phyloP scores from a whole-genome alignment of 441 rosid genomes.

The Omphalea diandra region DNA sequence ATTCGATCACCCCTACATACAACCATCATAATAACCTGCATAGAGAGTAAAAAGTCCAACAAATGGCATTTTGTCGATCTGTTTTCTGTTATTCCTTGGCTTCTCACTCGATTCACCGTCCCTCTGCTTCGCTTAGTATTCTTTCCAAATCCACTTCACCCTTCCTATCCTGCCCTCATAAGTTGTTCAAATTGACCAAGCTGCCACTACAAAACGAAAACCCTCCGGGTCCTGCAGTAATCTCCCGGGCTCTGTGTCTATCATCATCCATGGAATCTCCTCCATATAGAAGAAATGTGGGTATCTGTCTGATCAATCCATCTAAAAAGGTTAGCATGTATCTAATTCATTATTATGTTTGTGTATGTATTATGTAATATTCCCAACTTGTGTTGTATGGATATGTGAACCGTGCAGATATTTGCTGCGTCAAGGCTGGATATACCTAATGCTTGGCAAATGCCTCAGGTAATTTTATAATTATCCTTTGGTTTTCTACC shows the following conservation, averaged over 20 bases:
- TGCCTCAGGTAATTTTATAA: constrained; percentile 71
- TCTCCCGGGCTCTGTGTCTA: constrained; percentile 18
- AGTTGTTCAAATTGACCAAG: constrained; percentile 28
- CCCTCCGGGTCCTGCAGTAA: constrained; percentile 12
- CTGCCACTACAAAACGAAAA: constrained; percentile 27
- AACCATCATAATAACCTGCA: background rate
- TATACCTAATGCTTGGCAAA: constrained; percentile 85
- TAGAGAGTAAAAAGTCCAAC: background rate
- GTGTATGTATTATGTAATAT: background rate
- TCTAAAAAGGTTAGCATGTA: constrained; percentile 57
- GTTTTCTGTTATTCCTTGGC: constrained; percentile 22
- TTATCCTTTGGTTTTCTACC: background rate
- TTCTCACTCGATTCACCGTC: constrained; percentile 20
- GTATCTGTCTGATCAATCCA: constrained; percentile 77
- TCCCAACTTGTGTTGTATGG: background rate
- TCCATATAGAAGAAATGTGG: constrained; percentile 89
- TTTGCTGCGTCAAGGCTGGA: constrained; percentile 88
- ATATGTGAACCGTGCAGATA: constrained; percentile 42
- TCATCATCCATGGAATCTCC: constrained; percentile 71
- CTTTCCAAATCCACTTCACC: constrained; percentile 7
- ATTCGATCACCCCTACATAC: no score
- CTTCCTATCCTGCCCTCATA: constrained; percentile 38
- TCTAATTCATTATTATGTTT: background rate
- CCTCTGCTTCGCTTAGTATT: background rate
- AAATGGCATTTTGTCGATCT: constrained; percentile 39